Base-by-base conservation (phyloP, 352 stramenopile genomes). In the Poterioochromonas sp. region DNA sequence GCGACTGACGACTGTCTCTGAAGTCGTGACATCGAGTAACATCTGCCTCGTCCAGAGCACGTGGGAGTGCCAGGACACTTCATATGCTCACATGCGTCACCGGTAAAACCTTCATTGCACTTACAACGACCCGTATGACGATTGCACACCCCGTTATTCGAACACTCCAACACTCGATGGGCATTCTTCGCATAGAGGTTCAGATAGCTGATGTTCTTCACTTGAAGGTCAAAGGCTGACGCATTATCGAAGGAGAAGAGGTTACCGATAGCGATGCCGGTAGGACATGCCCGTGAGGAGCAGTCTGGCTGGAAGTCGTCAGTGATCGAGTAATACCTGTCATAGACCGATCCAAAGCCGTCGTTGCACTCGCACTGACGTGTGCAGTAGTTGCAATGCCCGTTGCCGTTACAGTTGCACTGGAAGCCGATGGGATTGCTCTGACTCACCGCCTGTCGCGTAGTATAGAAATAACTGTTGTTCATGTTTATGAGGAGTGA, bases 101-200 rank as follows among this genome's bases (percentile, higher is more conserved):
- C 91, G 1, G 81, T 83, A 80, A 92, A 95, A 0, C 90, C 90
- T 18, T 79, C 73, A 49, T 92, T 89, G 82, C 91, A 96, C 2
- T 73, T 77, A 83, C 91, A 96, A 37, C 80, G 79, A 32, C 90
- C 90, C 22, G 79, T 82, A 43, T 5, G 78, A 39, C 91, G 85
- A 78, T 96, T 82, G 81, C 91, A 96, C 0, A 86, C 80, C 0
- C 91, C 91, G 80, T 90, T 89, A n/a, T 87, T 88, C 0, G 88
- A 92, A 78, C 91, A 96, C 82, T 96, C 91, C 8, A 81, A 18
- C 41, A 64, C 11, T 11, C 34, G 69, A 47, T 76, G 69, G 63
- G 63, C 35, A 39, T 73, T 32, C 34, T 11, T 47, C 11, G 63
- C 8, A 8, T 11, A 73, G 8, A 73, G 47, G 15, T 58, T 58